Conservation (phyloP, 2,329 filamentous ascomycete species). For the Xylariaceae sp. region DNA sequence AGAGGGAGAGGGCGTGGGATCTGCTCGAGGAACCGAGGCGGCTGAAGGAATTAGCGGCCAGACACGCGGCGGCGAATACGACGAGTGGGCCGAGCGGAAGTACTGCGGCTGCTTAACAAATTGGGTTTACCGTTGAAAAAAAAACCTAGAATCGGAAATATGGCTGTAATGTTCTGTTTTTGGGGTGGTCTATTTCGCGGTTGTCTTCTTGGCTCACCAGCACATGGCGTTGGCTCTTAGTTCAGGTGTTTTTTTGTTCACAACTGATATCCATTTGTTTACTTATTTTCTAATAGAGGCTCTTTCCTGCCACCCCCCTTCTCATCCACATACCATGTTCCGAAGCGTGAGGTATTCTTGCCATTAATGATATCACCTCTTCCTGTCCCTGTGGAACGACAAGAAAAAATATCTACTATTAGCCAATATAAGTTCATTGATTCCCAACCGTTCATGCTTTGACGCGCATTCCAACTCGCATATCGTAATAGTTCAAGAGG, state of each 20-base stretch:
- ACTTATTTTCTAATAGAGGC: neutral
- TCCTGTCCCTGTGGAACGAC: too few relatives aligned
- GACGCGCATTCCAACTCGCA: too few relatives aligned
- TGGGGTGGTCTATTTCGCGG: neutral
- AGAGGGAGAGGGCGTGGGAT: constrained; percentile 55
- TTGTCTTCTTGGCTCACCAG: neutral
- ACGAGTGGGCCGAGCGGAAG: neutral
- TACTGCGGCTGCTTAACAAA: neutral
- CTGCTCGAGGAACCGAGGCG: constrained; percentile 51
- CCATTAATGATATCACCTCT: too few relatives aligned
- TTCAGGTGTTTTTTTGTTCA: neutral
- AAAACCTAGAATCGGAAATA: neutral
- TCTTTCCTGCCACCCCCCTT: too few relatives aligned
- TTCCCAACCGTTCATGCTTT: too few relatives aligned
- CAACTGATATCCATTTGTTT: neutral
- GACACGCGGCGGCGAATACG: too few relatives aligned
- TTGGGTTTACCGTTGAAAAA: neutral
- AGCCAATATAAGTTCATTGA: too few relatives aligned
- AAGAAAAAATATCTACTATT: too few relatives aligned
- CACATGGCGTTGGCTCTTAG: neutral
- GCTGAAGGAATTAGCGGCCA: neutral
- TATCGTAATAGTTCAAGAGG: too few relatives aligned
- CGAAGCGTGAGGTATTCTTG: neutral
- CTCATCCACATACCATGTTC: neutral
- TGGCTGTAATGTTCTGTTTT: neutral